Conservation (phyloP, 31 red algal species). For the Asparagopsis taxiformis region DNA sequence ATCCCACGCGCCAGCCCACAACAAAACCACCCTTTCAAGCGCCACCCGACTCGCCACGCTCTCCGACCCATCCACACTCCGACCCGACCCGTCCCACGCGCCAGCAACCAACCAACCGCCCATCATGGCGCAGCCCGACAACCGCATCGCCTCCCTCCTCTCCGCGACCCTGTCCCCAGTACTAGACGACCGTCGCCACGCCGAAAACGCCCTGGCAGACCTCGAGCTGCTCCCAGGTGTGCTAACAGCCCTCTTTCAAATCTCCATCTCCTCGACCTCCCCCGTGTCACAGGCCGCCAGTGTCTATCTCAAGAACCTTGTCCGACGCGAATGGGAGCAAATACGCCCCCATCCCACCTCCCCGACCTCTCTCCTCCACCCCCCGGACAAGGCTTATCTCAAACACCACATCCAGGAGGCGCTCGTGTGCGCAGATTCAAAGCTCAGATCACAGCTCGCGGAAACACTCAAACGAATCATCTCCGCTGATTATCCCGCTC, state of each 20-base stretch:
- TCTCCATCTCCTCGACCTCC: neutral
- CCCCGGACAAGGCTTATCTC: constrained; percentile 19
- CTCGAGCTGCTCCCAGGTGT: constrained; percentile 10
- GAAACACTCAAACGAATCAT: constrained; percentile 48
- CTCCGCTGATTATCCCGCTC: constrained; percentile 52
- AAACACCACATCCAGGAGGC: constrained; percentile 27
- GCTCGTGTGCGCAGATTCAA: constrained; percentile 14
- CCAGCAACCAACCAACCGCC: too few species aligned
- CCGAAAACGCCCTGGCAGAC: constrained; percentile 2
- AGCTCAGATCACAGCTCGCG: constrained; percentile 33
- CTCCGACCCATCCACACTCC: too few species aligned
- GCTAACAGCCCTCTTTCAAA: constrained; percentile 4
- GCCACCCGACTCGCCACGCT: too few species aligned
- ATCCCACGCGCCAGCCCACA: too few species aligned
- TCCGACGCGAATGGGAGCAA: constrained; percentile 19
- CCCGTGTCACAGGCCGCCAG: constrained; percentile 29
- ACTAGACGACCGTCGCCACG: neutral
- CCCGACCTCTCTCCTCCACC: neutral
- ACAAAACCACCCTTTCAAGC: too few species aligned
- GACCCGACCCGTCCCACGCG: too few species aligned
- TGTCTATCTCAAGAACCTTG: constrained; percentile 45
- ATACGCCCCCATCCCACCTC: neutral
- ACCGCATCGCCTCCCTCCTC: constrained; percentile 10
- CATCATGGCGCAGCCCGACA: too few species aligned
- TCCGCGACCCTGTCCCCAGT: constrained; percentile 9